Evolutionary conservation across 2,329 filamentous ascomycete genomes (phyloP).

Genomic region (Cytospora piceicola): DNA sequence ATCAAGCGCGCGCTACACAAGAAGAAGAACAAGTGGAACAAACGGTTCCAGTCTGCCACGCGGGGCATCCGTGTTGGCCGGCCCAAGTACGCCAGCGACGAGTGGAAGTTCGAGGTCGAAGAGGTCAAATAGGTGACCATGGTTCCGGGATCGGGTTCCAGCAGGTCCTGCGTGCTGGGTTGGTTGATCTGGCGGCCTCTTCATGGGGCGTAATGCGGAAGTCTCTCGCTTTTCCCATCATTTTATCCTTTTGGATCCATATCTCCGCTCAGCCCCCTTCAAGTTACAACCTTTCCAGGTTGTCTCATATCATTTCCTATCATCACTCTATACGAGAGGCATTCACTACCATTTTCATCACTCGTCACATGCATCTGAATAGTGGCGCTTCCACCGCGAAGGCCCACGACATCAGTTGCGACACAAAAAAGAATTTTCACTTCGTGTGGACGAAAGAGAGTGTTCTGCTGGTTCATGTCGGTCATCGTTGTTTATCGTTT

Average conservation of each 20-base stretch:
- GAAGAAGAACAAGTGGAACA: slow-evolving; percentile 41
- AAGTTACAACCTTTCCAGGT: neutral
- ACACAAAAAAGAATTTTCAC: slow-evolving; percentile 12
- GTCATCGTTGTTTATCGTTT: slow-evolving; percentile 3
- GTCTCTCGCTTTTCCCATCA: neutral
- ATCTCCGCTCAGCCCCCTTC: slow-evolving; percentile 17
- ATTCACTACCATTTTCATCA: slow-evolving; percentile 9
- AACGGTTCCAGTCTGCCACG: slow-evolving; percentile 21
- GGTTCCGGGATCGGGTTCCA: neutral
- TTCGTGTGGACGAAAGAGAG: slow-evolving; percentile 18
- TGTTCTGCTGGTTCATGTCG: slow-evolving; percentile 20
- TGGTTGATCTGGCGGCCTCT: neutral
- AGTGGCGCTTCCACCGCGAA: neutral
- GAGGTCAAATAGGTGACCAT: neutral
- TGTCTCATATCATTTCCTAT: slow-evolving; percentile 1
- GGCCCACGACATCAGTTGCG: slow-evolving; percentile 1
- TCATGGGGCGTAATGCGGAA: slow-evolving; percentile 18
- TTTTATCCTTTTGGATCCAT: neutral
- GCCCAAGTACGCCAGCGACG: slow-evolving; percentile 29
- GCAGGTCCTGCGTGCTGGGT: neutral
- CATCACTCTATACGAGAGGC: neutral
- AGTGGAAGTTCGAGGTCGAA: slow-evolving; percentile 27
- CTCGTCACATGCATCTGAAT: neutral
- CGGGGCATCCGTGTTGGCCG: slow-evolving; percentile 10
- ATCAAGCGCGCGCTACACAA: slow-evolving; percentile 49